Base-by-base conservation (phyloP, 345 rosid genomes). In the Microcos paniculata region DNA sequence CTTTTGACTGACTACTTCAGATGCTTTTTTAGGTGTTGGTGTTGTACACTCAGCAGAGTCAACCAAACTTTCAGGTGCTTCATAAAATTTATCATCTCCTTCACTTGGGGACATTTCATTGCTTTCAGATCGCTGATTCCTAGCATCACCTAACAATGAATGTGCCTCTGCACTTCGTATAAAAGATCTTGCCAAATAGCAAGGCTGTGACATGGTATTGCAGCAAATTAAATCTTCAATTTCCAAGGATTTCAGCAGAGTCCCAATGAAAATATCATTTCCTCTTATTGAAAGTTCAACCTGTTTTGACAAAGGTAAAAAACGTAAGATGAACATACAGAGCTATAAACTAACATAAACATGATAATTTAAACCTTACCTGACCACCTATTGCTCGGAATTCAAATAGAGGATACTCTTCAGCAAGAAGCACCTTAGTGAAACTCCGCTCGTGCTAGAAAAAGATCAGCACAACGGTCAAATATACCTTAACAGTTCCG, bases 321-420 rank as follows among this genome's bases (percentile, higher is more conserved):
- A 30, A 71, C 79, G 16, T 52, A 69, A 67, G 33, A 74, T 75
- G 77, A 75, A 72, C 66, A 68, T 70, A 76, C 49, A 51, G 65
- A 79, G 64, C 63, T 15, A 76, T 72, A 72, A 58, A 61, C 30
- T 43, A 58, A 35, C 49, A 61, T 66, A 76, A 70, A 33, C 43
- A 68, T 6, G 16, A 48, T 51, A 78, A 56, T 55, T 53, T 35
- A 51, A 59, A 73, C 68, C 80, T 78, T 84, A 96, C 99, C 97
- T 87, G 96, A 70, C 99, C 99, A 81, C 98, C 98, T 76, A 80
- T 78, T 71, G 99, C 99, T 87, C 98, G 90, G 80, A 96, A 91
- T 82, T 93, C 96, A 79, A 88, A 88, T 26, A 90, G 82, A 79
- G 74, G 79, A 63, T 84, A 83, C 85, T 96, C 99, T 70, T 88